Evolutionary conservation across 768 basidiomycete genomes (phyloP).

Genomic region (Rubroboletus satanas): DNA sequence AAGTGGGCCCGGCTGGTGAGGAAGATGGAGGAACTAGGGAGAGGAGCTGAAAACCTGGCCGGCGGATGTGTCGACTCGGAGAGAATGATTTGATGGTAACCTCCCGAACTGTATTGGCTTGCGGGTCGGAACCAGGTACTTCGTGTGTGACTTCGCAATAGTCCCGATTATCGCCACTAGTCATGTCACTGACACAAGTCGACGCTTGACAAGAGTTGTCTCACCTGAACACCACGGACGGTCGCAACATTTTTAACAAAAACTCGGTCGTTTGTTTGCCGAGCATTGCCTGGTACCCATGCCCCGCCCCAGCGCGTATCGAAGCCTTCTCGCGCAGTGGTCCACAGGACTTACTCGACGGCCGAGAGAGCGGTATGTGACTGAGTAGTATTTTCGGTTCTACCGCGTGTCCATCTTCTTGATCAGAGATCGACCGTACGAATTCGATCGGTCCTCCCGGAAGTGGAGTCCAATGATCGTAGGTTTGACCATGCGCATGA

Average conservation of each 20-base stretch:
- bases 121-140: slow-evolving; percentile 25
- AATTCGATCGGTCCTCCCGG: slow-evolving; percentile 57
- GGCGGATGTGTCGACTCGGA: slow-evolving; percentile 62
- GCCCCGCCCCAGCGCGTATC: slow-evolving; percentile 72
- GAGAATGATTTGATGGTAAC: slow-evolving; percentile 89
- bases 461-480: slow-evolving; percentile 53
- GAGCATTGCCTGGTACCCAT: slow-evolving; percentile 78
- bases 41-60: slow-evolving; percentile 84
- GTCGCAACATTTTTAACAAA: slow-evolving; percentile 63
- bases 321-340: slow-evolving; percentile 67
- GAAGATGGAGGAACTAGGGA: slow-evolving; percentile 48
- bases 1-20: slow-evolving; percentile 37
- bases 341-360: slow-evolving; percentile 74
- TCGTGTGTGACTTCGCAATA: slow-evolving; percentile 76
- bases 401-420: slow-evolving; percentile 16
- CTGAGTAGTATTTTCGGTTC: slow-evolving; percentile 59
- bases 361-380: slow-evolving; percentile 82
- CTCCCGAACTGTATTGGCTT: slow-evolving; percentile 50
- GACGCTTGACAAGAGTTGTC: slow-evolving; percentile 10
- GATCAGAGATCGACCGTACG: slow-evolving; percentile 42
- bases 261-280: slow-evolving; percentile 77
- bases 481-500: slow-evolving; percentile 45
- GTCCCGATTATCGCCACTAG: slow-evolving; percentile 87
- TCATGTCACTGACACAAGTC: neutral
- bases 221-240: slow-evolving; percentile 69